These are phyloP conservation scores for Cladosporium sp. DNA, from an alignment of 2,329 filamentous ascomycete species.

Conservation along the genomic window DNA sequence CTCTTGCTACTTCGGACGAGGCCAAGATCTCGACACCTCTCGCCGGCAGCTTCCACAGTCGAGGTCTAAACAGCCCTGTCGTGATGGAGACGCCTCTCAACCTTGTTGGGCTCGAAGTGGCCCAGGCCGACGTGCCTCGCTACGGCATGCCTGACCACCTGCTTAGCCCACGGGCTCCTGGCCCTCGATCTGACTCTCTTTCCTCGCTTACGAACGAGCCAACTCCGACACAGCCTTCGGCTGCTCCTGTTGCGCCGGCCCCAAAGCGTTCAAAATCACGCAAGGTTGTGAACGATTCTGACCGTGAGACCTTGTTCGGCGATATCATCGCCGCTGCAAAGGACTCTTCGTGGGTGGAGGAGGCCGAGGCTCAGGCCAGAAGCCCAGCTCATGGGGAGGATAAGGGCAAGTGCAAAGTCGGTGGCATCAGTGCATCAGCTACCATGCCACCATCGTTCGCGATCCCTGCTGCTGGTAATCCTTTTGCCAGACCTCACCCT, in stretches of 20 bases:
- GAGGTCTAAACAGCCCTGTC: not conserved
- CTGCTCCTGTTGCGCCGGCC: not conserved
- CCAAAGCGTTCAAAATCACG: not conserved
- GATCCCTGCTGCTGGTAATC: not conserved
- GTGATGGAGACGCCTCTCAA: not conserved
- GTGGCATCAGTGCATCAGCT: not conserved
- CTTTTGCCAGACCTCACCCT: not conserved
- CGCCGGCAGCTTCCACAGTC: not conserved
- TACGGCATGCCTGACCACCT: not conserved
- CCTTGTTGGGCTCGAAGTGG: not conserved
- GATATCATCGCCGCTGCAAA: not conserved
- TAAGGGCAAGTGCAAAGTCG: not conserved
- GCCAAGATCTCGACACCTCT: constrained; percentile 1
- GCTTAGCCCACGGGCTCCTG: not conserved
- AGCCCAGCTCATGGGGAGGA: not conserved
- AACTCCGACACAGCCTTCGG: not conserved
- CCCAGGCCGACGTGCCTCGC: not conserved
- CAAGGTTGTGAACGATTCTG: not conserved
- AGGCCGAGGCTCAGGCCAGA: not conserved
- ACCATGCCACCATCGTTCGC: not conserved
- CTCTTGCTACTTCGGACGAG: not conserved
- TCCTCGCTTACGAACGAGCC: not conserved
- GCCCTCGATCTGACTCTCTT: not conserved
- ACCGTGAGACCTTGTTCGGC: not conserved
- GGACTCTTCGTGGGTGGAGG: not conserved